Evolutionary conservation across 2,329 filamentous ascomycete genomes (phyloP).

Genomic region (Fusarium brachygibbosum): DNA sequence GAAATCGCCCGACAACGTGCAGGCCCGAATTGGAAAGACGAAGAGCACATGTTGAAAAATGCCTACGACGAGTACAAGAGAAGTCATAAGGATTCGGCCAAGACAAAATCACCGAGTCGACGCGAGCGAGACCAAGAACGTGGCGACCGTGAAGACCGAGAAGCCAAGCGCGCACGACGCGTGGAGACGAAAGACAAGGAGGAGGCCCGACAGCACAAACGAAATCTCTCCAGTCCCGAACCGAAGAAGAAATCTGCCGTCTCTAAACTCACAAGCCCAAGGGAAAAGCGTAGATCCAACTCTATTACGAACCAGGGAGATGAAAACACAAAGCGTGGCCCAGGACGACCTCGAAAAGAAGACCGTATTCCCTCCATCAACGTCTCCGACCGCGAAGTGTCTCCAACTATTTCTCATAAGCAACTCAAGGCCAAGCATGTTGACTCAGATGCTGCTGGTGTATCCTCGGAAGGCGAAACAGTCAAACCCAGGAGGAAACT

Average conservation of each 20-base stretch:
- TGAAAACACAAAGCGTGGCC: slow-evolving; percentile 65
- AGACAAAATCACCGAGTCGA: slow-evolving; percentile 64
- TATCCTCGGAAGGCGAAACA: slow-evolving; percentile 69
- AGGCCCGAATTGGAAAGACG: slow-evolving; percentile 91
- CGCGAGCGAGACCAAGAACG: slow-evolving; percentile 57
- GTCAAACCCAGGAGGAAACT: slow-evolving; percentile 73
- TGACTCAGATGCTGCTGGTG: slow-evolving; percentile 66
- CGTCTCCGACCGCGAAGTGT: slow-evolving; percentile 67
- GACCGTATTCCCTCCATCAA: slow-evolving; percentile 62
- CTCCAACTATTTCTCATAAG: slow-evolving; percentile 63
- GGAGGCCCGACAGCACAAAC: slow-evolving; percentile 60
- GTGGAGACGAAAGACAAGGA: slow-evolving; percentile 62
- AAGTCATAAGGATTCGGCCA: slow-evolving; percentile 62
- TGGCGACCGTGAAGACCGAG: slow-evolving; percentile 59
- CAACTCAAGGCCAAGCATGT: slow-evolving; percentile 64
- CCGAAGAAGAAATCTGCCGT: slow-evolving; percentile 59
- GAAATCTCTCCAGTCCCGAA: slow-evolving; percentile 65
- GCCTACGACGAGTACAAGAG: slow-evolving; percentile 77
- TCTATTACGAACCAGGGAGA: slow-evolving; percentile 61
- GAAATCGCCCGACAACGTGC: slow-evolving; percentile 87
- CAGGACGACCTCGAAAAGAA: slow-evolving; percentile 69
- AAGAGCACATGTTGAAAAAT: slow-evolving; percentile 83
- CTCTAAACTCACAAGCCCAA: slow-evolving; percentile 59
- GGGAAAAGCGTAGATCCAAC: slow-evolving; percentile 63
- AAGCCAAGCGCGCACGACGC: slow-evolving; percentile 60